A percentile compares a stretch with the other conserved stretches of the same genome.
Conservation (phyloP, 2,329 filamentous ascomycete genomes). For the Xylariales sp. region DNA sequence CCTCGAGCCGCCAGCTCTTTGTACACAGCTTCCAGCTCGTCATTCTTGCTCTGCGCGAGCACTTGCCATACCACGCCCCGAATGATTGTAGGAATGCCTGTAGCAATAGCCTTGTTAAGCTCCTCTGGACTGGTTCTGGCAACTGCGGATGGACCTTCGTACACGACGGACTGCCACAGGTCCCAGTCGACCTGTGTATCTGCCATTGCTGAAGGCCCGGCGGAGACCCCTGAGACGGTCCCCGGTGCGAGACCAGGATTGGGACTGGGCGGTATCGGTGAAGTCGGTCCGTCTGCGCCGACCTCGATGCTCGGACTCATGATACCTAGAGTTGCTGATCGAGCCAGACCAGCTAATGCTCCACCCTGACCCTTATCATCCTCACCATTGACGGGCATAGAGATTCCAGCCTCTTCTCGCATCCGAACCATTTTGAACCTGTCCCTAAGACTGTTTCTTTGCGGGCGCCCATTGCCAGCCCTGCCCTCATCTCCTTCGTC, state of each 20-base stretch:
- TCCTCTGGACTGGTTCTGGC: slow-evolving; percentile 85
- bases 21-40: slow-evolving; percentile 84
- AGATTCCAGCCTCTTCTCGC: slow-evolving; percentile 64
- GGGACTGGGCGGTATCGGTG: slow-evolving; percentile 57
- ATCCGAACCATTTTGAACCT: slow-evolving; percentile 73
- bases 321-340: slow-evolving; percentile 15
- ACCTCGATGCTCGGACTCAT: slow-evolving; percentile 22
- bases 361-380: slow-evolving; percentile 41
- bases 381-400: slow-evolving; percentile 42
- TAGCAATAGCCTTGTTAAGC: slow-evolving; percentile 83
- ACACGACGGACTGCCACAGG: slow-evolving; percentile 92
- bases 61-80: slow-evolving; percentile 99
- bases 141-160: slow-evolving; percentile 86
- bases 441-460: slow-evolving; percentile 66
- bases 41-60: slow-evolving; percentile 88
- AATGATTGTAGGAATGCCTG: slow-evolving; percentile 90
- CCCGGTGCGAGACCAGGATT: slow-evolving; percentile 74
- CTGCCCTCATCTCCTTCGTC: slow-evolving; percentile 61
- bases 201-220: slow-evolving; percentile 64
- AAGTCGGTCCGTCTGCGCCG: slow-evolving; percentile 24
- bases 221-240: slow-evolving; percentile 76
- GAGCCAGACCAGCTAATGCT: slow-evolving; percentile 19
- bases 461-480: slow-evolving; percentile 37
- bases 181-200: slow-evolving; percentile 95
- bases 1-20: slow-evolving; percentile 73